These are phyloP conservation scores for Aspergillus tamarii DNA, from an alignment of 2,329 filamentous ascomycete species.

Conservation along the genomic window DNA sequence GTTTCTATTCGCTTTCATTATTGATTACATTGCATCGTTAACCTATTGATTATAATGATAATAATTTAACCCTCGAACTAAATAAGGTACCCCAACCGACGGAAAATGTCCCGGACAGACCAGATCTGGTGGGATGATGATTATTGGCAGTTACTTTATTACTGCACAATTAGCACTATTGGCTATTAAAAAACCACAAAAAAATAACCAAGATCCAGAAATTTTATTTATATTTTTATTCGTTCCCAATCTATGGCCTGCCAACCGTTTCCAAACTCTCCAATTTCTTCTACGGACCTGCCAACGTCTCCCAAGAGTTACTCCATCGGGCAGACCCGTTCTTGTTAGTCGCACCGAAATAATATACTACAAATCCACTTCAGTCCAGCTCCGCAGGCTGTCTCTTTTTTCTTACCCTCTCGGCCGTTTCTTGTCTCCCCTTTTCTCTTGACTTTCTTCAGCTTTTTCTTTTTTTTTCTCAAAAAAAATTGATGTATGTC, in stretches of 20 bases:
- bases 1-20: background rate
- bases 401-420: constrained; percentile 16
- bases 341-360: constrained; percentile 22
- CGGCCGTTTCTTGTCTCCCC: constrained; percentile 11
- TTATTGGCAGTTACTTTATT: constrained; percentile 1
- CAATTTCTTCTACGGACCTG: constrained; percentile 6
- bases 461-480: constrained; percentile 7
- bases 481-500: constrained; percentile 20
- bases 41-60: background rate
- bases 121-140: constrained; percentile 10
- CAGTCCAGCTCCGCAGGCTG: constrained; percentile 23
- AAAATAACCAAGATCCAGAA: constrained; percentile 8
- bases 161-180: constrained; percentile 9
- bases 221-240: constrained; percentile 17
- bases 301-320: constrained; percentile 8
- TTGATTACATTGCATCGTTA: constrained; percentile 1
- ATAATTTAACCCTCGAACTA: constrained; percentile 10
- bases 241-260: background rate
- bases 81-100: constrained; percentile 9
- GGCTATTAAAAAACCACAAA: constrained; percentile 9
- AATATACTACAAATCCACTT: constrained; percentile 23
- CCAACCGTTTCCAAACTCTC: constrained; percentile 5
- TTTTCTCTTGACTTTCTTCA: constrained; percentile 10
- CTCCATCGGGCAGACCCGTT: constrained; percentile 25
- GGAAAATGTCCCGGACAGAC: constrained; percentile 8